Conservation (phyloP, 2,329 filamentous ascomycete genomes). For the Aspergillus glaucus region DNA sequence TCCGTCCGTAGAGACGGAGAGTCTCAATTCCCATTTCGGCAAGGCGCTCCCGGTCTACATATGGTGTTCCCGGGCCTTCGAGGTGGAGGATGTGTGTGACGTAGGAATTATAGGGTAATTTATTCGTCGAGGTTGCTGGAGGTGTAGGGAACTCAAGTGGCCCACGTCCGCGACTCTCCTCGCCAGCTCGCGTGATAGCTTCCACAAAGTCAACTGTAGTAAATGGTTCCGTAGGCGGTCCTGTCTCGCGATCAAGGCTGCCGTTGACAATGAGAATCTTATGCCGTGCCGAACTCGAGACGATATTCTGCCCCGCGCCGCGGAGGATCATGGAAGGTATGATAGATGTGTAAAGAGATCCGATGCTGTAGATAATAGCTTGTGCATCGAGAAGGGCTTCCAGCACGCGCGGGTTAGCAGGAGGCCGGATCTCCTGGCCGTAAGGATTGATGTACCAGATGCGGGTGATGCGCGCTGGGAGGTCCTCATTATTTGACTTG, state of each 20-base stretch:
- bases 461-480: constrained; percentile 69
- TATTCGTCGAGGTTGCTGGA: constrained; percentile 5
- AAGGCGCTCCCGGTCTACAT: constrained; percentile 61
- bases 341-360: constrained; percentile 86
- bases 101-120: constrained; percentile 57
- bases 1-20: constrained; percentile 68
- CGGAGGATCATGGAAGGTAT: constrained; percentile 74
- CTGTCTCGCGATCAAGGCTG: constrained; percentile 78
- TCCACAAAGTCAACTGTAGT: constrained; percentile 74
- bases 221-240: constrained; percentile 59
- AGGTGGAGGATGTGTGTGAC: constrained; percentile 81
- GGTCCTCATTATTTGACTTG: constrained; percentile 72
- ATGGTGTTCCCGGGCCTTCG: constrained; percentile 63
- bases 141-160: constrained; percentile 4
- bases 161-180: constrained; percentile 54
- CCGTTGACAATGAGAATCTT: constrained; percentile 85
- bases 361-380: constrained; percentile 82
- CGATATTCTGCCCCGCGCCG: constrained; percentile 63
- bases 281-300: constrained; percentile 47
- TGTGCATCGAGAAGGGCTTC: constrained; percentile 59
- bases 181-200: constrained; percentile 69
- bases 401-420: constrained; percentile 74
- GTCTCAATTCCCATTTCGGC: constrained; percentile 65
- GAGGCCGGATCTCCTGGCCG: constrained; percentile 86
- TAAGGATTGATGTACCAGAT: constrained; percentile 99